These are phyloP conservation scores for Calcarisporium arbuscula DNA, from an alignment of 2,329 filamentous ascomycete genomes.

Conservation along the genomic window DNA sequence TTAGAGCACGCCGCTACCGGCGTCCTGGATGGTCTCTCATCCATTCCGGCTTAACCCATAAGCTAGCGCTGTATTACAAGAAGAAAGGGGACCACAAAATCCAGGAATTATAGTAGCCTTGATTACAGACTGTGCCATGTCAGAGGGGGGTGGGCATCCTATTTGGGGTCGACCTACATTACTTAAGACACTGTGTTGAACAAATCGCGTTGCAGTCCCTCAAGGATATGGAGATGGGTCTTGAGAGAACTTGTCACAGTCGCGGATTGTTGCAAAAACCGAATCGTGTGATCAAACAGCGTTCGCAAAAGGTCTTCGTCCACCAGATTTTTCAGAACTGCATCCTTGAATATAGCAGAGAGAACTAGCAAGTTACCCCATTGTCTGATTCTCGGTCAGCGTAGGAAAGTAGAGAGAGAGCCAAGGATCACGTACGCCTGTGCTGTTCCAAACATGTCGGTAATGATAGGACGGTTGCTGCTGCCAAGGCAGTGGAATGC, in stretches of 20 bases:
- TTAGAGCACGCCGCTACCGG: too few species aligned
- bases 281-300: constrained; percentile 67
- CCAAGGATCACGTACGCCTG: constrained; percentile 72
- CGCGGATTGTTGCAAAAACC: constrained; percentile 63
- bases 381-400: too few species aligned
- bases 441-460: constrained; percentile 95
- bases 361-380: constrained; percentile 91
- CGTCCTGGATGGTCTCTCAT: too few species aligned
- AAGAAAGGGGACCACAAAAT: too few species aligned
- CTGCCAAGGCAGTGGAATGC: constrained; percentile 64
- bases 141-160: too few species aligned
- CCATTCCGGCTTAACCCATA: too few species aligned
- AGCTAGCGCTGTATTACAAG: too few species aligned
- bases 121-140: too few species aligned
- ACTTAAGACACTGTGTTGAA: too few species aligned
- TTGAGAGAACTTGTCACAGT: constrained; percentile 68
- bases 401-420: too few species aligned
- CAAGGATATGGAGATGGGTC: constrained; percentile 68
- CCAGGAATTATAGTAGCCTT: too few species aligned
- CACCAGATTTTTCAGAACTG: constrained; percentile 52
- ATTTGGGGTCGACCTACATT: too few species aligned
- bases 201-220: constrained; percentile 41
- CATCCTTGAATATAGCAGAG: constrained; percentile 68
- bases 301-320: constrained; percentile 45
- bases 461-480: constrained; percentile 69